phyloP scores from a whole-genome alignment of 2,329 filamentous ascomycete species.

The Coniochaeta ligniaria region DNA sequence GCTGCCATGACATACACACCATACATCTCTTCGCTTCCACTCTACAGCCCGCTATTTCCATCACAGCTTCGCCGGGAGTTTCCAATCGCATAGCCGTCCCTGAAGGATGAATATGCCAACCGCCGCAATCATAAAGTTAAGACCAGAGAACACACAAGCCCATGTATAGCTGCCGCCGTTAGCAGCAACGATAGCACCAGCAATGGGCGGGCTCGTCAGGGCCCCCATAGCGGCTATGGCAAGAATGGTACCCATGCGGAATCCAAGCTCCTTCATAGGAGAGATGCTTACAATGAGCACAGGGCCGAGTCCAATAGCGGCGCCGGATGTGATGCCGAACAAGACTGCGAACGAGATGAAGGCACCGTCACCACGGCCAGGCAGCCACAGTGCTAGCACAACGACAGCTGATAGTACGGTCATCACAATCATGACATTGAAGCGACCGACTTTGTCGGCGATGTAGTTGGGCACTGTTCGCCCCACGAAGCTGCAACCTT shows the following conservation, averaged over 20 bases:
- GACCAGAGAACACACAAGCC: neutral
- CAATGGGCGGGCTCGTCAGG: constrained; percentile 43
- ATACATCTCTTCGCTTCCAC: no score
- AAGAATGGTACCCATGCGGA: constrained; percentile 45
- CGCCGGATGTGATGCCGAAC: constrained; percentile 34
- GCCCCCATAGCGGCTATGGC: constrained; percentile 42
- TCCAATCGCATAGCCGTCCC: neutral
- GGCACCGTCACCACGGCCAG: constrained; percentile 18
- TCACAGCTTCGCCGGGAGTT: neutral
- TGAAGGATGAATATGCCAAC: neutral
- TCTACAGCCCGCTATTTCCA: no score
- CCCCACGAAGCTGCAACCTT: neutral
- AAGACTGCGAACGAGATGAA: constrained; percentile 31
- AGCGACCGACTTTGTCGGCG: constrained; percentile 28
- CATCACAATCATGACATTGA: constrained; percentile 37
- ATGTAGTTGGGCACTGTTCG: constrained; percentile 6
- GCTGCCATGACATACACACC: no score
- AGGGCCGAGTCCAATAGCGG: constrained; percentile 29
- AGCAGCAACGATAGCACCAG: constrained; percentile 25
- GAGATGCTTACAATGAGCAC: constrained; percentile 43
- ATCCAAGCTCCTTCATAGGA: constrained; percentile 45
- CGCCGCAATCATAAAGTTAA: neutral
- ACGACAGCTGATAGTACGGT: constrained; percentile 30
- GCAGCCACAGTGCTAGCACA: constrained; percentile 35
- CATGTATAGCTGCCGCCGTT: neutral